These are phyloP conservation scores for Phialophora chinensis DNA, from an alignment of 2,329 filamentous ascomycete species.

Conservation along the genomic window DNA sequence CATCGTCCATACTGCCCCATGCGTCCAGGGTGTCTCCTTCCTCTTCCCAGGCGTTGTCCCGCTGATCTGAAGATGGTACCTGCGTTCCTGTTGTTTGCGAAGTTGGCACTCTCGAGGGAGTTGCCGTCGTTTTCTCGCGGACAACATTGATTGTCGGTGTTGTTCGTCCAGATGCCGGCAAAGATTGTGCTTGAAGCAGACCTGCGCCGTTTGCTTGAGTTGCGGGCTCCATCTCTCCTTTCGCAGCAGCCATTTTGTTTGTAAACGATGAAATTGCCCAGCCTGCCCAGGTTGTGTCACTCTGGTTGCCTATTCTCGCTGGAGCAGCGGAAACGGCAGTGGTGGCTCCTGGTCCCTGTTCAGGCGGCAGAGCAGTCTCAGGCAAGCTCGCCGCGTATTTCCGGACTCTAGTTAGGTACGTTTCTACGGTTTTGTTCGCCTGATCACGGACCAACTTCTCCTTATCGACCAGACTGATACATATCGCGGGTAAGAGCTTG, in stretches of 20 bases:
- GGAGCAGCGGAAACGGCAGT: constrained; percentile 46
- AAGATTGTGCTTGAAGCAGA: constrained; percentile 53
- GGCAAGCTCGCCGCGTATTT: constrained; percentile 80
- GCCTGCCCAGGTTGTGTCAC: constrained; percentile 80
- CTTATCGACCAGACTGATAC: constrained; percentile 86
- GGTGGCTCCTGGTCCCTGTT: constrained; percentile 58
- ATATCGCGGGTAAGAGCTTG: constrained; percentile 82
- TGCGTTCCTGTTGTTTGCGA: constrained; percentile 25
- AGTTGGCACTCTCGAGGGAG: constrained; percentile 6
- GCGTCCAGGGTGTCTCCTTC: constrained; percentile 70
- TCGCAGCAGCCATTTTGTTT: constrained; percentile 84
- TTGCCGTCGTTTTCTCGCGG: constrained; percentile 21
- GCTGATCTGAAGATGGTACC: constrained; percentile 41
- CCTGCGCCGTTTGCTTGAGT: constrained; percentile 46
- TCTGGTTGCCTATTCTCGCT: constrained; percentile 76
- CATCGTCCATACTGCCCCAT: constrained; percentile 72
- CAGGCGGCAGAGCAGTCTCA: constrained; percentile 75
- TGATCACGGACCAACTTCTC: constrained; percentile 94
- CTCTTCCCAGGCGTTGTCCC: constrained; percentile 61
- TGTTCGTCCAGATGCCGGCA: constrained; percentile 51
- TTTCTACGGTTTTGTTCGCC: constrained; percentile 84
- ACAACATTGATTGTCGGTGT: constrained; percentile 40
- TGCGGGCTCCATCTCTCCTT: constrained; percentile 79
- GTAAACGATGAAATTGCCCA: constrained; percentile 99
- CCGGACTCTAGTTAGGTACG: constrained; percentile 81